A percentile compares a stretch with the other conserved stretches of the same genome.
Conservation (phyloP, 2,329 filamentous ascomycete species). For the Dactylellina parvicollis region DNA sequence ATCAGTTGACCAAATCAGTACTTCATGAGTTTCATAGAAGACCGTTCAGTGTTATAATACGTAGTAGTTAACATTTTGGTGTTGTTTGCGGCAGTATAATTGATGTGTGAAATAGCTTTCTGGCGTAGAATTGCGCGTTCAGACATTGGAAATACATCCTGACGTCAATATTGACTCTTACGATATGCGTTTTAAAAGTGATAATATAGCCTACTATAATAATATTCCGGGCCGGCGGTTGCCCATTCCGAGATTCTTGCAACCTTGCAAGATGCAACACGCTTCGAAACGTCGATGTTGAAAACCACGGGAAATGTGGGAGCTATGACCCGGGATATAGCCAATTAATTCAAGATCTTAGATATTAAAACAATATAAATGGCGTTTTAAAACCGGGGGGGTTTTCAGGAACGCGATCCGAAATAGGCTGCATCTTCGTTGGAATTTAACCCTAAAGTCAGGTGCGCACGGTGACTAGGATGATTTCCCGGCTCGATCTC, state of each 20-base stretch:
- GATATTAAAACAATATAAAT: slow-evolving; percentile 20
- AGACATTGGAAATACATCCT: too few relatives aligned
- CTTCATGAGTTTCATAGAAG: too few relatives aligned
- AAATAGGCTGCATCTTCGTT: slow-evolving; percentile 20
- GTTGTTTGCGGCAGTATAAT: too few relatives aligned
- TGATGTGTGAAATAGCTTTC: too few relatives aligned
- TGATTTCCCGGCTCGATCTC: background rate
- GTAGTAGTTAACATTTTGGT: too few relatives aligned
- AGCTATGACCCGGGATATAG: background rate
- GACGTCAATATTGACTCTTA: too few relatives aligned
- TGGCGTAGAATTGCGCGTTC: too few relatives aligned
- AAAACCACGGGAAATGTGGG: background rate
- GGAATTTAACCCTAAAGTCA: background rate
- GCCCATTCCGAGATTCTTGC: slow-evolving; percentile 11
- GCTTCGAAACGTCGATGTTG: background rate
- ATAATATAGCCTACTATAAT: too few relatives aligned
- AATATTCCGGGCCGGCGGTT: slow-evolving; percentile 21
- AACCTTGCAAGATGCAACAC: background rate
- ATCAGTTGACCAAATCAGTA: too few relatives aligned
- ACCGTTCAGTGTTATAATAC: too few relatives aligned
- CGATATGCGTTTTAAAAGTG: background rate
- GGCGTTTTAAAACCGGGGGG: slow-evolving; percentile 19
- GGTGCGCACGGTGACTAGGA: background rate
- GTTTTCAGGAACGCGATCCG: slow-evolving; percentile 31
- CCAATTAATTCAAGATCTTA: background rate